Base-by-base conservation (phyloP, 208 protist species). In the Crithidia brevicula region DNA sequence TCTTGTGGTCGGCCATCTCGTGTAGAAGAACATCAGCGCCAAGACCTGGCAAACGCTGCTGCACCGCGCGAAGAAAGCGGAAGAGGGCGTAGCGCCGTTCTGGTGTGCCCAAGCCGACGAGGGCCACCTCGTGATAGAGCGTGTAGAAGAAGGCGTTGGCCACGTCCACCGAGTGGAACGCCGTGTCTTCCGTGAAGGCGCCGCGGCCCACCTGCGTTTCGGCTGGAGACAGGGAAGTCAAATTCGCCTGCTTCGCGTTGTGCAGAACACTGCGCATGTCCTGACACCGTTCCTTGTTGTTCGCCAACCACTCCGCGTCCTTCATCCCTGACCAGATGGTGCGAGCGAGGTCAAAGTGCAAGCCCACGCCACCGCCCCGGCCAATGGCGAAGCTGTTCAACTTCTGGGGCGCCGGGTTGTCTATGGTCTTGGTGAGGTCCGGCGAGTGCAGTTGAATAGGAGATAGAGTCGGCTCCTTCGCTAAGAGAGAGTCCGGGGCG, bases 121-220 rank as follows among this genome's bases (percentile, higher is more conserved):
- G 50, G 3, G 83, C 54, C 8, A 90, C 87, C 36, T 93, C 87
- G 61, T 87, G 57, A 50, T 82, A 83, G 46, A 93, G 72, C 9
- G 78, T 85, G 43, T 69, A 62, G 50, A 90, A 89, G 50, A 89
- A 87, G n/a, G 81, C 81, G 36, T 86, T 86, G 5, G 79, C 81
- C 15, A 88, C 70, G 57, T 88, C 82, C 0, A 72, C 68, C 6
- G 57, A n/a, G 30, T 79, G 52, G 22, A 91, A 70, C 7, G 60
- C 31, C 10, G 36, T 74, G 7, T 66, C 75, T 58, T 88, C 85
- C 49, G 58, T 40, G 68, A 90, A 88, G 5, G 34, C 27, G 0
- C 25, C 22, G 20, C 36, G 28, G 7, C 18, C 20, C n/a, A 33
- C 23, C 16, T 1, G n/a, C 7, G 61, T 43, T 23, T 31, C 30